Conservation (phyloP, 176 grass and related monocot genomes). For the Saccharum spontaneum region DNA sequence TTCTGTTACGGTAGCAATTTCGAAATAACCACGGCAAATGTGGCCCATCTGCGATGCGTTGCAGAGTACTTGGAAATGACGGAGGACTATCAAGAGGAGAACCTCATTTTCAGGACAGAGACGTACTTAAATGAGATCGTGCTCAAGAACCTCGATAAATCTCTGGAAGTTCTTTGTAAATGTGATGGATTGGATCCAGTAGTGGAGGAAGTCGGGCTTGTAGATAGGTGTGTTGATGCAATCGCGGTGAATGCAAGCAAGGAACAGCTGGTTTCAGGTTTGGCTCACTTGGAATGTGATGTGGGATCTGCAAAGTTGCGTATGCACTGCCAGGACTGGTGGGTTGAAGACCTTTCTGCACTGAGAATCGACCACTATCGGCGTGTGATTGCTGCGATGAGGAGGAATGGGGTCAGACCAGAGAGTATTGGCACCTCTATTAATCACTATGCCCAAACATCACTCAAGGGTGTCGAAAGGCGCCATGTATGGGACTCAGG, state of each 20-base stretch:
- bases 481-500: constrained; percentile 68
- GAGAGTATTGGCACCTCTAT: constrained; percentile 71
- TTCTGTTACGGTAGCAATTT: constrained; percentile 84
- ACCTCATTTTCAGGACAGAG: constrained; percentile 70
- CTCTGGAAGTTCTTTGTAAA: constrained; percentile 61
- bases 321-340: constrained; percentile 68
- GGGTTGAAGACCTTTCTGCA: constrained; percentile 78
- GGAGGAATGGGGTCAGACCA: constrained; percentile 59
- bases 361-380: constrained; percentile 75
- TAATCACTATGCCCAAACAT: constrained; percentile 74
- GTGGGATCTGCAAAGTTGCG: constrained; percentile 42
- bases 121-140: constrained; percentile 58
- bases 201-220: constrained; percentile 59
- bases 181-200: constrained; percentile 59
- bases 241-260: constrained; percentile 68
- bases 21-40: constrained; percentile 64
- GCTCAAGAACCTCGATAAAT: constrained; percentile 57
- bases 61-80: constrained; percentile 92
- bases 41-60: constrained; percentile 67
- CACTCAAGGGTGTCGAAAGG: constrained; percentile 71
- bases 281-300: constrained; percentile 55
- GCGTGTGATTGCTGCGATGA: constrained; percentile 73
- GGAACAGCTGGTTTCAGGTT: constrained; percentile 51
- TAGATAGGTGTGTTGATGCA: constrained; percentile 69
- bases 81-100: constrained; percentile 65